A percentile compares a stretch with the other conserved stretches of the same genome.
phyloP scores from a whole-genome alignment of 129 eudicot genomes.

The Dittrichia graveolens region DNA sequence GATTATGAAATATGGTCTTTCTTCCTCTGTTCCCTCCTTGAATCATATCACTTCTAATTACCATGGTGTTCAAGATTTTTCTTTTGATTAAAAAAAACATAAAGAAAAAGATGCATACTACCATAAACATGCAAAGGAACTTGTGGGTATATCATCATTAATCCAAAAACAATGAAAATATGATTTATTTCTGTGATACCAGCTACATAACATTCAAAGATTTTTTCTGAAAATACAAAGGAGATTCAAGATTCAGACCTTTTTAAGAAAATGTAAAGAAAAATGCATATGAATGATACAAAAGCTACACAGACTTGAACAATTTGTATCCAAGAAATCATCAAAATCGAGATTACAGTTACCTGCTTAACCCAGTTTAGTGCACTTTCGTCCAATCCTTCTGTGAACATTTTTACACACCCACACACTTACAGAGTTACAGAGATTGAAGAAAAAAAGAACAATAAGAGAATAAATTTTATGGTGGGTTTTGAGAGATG shows the following conservation, averaged over 20 bases:
- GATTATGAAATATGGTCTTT: neutral
- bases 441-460: neutral
- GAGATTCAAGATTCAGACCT: slow-evolving; percentile 10
- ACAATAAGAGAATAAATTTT: neutral
- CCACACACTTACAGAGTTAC: no score
- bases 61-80: slow-evolving; percentile 12
- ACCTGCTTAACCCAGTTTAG: slow-evolving; percentile 91
- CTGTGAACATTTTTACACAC: slow-evolving; percentile 64
- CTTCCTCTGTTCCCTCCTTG: neutral
- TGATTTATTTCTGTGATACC: neutral
- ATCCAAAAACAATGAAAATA: neutral
- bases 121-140: neutral
- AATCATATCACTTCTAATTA: neutral
- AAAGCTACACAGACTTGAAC: neutral
- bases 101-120: neutral
- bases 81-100: neutral
- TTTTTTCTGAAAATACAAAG: neutral
- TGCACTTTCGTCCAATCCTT: slow-evolving; percentile 80
- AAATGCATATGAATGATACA: neutral
- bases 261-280: neutral
- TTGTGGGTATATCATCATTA: neutral
- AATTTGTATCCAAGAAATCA: neutral
- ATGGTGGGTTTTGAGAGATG: slow-evolving; percentile 13
- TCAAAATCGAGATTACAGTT: slow-evolving; percentile 10
- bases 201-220: neutral